phyloP scores from a whole-genome alignment of 805 yeast genomes.

The Metschnikowia colocasiae region DNA sequence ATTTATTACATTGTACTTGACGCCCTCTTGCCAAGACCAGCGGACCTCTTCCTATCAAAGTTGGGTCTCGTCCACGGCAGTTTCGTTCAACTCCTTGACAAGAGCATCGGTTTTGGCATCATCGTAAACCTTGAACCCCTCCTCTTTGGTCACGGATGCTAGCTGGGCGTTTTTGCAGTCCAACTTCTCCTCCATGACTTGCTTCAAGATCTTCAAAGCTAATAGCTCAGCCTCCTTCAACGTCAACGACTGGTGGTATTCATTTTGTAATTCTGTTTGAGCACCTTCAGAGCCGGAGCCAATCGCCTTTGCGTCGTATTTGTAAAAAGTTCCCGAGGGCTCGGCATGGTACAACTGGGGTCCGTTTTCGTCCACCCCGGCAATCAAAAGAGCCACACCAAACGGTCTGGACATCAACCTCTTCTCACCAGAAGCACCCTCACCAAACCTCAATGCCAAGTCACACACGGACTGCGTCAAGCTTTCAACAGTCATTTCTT shows the following conservation, averaged over 20 bases:
- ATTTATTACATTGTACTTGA: background rate
- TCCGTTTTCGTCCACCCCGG: slow-evolving; percentile 94
- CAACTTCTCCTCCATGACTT: slow-evolving; percentile 98
- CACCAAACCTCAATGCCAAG: slow-evolving; percentile 93
- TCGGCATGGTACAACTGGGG: slow-evolving; percentile 98
- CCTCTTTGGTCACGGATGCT: slow-evolving; percentile 83
- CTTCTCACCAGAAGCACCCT: slow-evolving; percentile 95
- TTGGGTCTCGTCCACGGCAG: slow-evolving; percentile 16
- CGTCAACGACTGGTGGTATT: slow-evolving; percentile 89
- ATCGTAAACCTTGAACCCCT: slow-evolving; percentile 80
- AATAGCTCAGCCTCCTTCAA: slow-evolving; percentile 89
- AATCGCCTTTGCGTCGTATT: slow-evolving; percentile 97
- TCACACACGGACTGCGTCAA: slow-evolving; percentile 97
- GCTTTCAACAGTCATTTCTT: slow-evolving; percentile 85
- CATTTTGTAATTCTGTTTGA: slow-evolving; percentile 94
- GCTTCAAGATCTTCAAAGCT: slow-evolving; percentile 84
- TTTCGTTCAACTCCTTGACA: slow-evolving; percentile 72
- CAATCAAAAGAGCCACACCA: slow-evolving; percentile 95
- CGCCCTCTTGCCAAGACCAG: background rate
- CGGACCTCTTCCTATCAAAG: slow-evolving; percentile 4
- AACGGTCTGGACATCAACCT: slow-evolving; percentile 96
- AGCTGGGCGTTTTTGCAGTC: slow-evolving; percentile 94
- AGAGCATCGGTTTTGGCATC: slow-evolving; percentile 81
- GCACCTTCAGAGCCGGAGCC: slow-evolving; percentile 99
- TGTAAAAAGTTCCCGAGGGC: slow-evolving; percentile 96